Evolutionary conservation across 495 filamentous ascomycete genomes (phyloP).

Genomic region (Penicillium verhagenii): DNA sequence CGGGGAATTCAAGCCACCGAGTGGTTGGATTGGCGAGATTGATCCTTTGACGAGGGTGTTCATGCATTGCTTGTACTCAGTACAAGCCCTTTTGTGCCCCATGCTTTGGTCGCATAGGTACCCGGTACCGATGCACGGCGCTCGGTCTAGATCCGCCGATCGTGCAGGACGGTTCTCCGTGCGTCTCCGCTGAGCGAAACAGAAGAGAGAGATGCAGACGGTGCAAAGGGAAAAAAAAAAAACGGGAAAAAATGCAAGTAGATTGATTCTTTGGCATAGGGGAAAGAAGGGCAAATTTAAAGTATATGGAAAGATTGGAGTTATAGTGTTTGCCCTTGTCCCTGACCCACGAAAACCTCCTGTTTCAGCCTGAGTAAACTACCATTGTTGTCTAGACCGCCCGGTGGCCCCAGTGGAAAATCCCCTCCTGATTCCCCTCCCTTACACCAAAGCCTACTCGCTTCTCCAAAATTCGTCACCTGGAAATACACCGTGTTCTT

Average conservation of each 20-base stretch:
- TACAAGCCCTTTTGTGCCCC: neutral
- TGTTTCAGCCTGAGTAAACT: conserved; percentile 18
- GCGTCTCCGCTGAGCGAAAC: conserved; percentile 8
- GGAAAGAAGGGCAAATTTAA: neutral
- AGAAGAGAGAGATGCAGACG: too few species aligned
- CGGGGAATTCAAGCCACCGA: neutral
- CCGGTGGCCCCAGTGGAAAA: conserved; percentile 28
- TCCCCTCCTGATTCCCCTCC: conserved; percentile 22
- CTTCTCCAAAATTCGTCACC: neutral
- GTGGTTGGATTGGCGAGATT: neutral
- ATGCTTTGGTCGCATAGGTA: conserved; percentile 2
- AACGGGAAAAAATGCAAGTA: neutral
- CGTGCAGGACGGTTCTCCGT: conserved; percentile 11
- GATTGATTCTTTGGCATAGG: neutral
- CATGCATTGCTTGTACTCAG: neutral
- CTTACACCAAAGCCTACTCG: neutral
- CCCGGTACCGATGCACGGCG: conserved; percentile 3
- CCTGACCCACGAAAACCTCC: conserved; percentile 20
- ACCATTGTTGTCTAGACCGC: conserved; percentile 31
- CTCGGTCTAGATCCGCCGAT: conserved; percentile 32
- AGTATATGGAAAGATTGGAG: too few species aligned
- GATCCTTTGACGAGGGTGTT: neutral
- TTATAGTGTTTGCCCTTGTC: neutral
- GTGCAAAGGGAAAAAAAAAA: neutral
- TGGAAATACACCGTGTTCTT: neutral